Evolutionary conservation across 164 flowering plant species (phyloP), one percentile per base, ranked within the genome.

Genomic region (Vitis rotundifolia): DNA sequence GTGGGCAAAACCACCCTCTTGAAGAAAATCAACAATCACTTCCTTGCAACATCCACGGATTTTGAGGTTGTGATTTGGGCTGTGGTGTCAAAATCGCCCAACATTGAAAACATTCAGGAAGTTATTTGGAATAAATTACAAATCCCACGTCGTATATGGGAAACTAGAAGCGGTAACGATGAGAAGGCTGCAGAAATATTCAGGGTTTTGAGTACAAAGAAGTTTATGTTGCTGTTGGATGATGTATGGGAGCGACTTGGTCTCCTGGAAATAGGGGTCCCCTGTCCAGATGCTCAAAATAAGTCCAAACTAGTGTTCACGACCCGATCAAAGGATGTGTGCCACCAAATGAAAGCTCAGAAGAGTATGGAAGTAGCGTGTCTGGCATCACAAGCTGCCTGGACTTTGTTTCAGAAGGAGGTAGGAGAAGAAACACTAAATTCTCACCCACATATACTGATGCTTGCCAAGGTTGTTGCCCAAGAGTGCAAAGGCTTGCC

Each of bases 401-500:
- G 71, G 76, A 22, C 55, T 8, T 66, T 77, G 59, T 77, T 70
- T 19, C 15, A 14, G 6, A 3, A 31, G 28, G 73, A 69, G 13
- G 68, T 77, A 6, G 74, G 74, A 19, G 61, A 73, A n/a, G 63
- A 31, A 5, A 62, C 58, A 9, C 47, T 72, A 8, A 61, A 66
- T 9, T 49, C 28, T 66, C 67, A 73, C 60, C 68, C 54, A 9
- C 49, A 61, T 1, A 73, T 77, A 22, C 49, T 44, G 3, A 29
- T 10, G 4, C 49, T 74, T 1, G 75, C 72, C 0, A 12, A 47
- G 11, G 12, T 2, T 11, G 63, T 70, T n/a, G 66, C 64, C 19
- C 18, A 44, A 37, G 48, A 63, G 28, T 76, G 76, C 11, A 7
- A 28, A 37, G 76, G 76, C 18, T 48, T 76, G 48, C 76, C 76